Evolutionary conservation across 495 filamentous ascomycete species (phyloP).

Genomic region (Penicillium antarcticum): DNA sequence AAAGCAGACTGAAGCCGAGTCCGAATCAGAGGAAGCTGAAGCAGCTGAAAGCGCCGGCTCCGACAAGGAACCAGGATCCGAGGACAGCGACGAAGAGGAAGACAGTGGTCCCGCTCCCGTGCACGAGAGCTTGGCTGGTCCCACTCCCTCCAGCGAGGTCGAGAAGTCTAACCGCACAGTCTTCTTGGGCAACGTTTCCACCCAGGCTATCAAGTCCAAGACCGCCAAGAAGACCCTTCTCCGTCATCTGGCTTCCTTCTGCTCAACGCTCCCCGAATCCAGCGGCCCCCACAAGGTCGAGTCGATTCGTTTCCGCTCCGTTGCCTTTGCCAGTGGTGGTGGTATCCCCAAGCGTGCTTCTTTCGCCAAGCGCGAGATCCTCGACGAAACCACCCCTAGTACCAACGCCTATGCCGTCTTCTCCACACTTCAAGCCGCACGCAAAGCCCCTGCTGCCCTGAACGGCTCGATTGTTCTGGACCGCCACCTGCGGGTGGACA

Average conservation of each 20-base stretch:
- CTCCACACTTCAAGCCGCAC: constrained; percentile 64
- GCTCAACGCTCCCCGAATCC: constrained; percentile 41
- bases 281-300: constrained; percentile 66
- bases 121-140: constrained; percentile 53
- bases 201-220: constrained; percentile 75
- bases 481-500: constrained; percentile 87
- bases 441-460: constrained; percentile 69
- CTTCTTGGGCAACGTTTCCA: constrained; percentile 90
- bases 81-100: constrained; percentile 12
- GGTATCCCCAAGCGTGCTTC: constrained; percentile 87
- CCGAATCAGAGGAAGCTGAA: constrained; percentile 10
- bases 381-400: constrained; percentile 84
- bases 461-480: constrained; percentile 84
- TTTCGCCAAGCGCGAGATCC: constrained; percentile 75
- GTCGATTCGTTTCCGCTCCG: constrained; percentile 90
- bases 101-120: constrained; percentile 35
- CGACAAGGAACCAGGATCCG: constrained; percentile 22
- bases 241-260: constrained; percentile 60
- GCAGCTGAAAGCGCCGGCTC: constrained; percentile 17
- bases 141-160: constrained; percentile 51
- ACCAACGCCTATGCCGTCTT: constrained; percentile 96
- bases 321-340: constrained; percentile 65
- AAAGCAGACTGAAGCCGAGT: constrained; percentile 13
- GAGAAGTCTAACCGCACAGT: constrained; percentile 89
- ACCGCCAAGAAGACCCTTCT: constrained; percentile 71